Evolutionary conservation across 2,329 filamentous ascomycete genomes (phyloP), one percentile per base, ranked within the genome.

Genomic region (Metarhizium robertsii): DNA sequence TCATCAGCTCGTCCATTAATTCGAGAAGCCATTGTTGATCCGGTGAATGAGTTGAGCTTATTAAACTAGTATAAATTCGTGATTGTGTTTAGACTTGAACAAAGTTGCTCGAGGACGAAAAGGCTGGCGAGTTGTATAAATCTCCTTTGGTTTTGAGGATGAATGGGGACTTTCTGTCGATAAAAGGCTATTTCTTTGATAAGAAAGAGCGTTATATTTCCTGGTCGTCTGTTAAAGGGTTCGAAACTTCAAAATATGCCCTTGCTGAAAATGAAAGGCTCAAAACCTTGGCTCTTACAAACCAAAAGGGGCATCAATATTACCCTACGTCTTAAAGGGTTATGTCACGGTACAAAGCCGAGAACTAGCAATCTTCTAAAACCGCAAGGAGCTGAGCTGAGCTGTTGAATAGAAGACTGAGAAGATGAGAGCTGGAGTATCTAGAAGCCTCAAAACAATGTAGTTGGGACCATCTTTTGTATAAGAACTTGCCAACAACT

Each of bases 21-120:
- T 34, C 32, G 6, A 2, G 32, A 7, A 56, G 58, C 55, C 61
- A 62, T 63, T 52, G 50, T 59, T 20, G 60, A 55, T 50, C 45
- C 42, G 18, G 50, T 30, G 16, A 45, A 29, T 50, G 34, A 57
- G 43, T 40, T 49, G 52, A 49, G 48, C 42, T 34, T 46, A 51
- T 30, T 20, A 25, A 42, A 20, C 16, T 34, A 42, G 18, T 7
- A 45, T 6, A 11, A 45, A 16, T 8, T 20, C 11, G 7, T 25
- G 16, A 45, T 25, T 16, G 42, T 20, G 10, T 45, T 45, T 25
- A 11, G 6, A 45, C 42, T 45, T 45, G 18, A 20, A 10, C 16
- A 45, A 25, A 11, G 32, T 34, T 2, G 7, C 10, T 10, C n/a
- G 11, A 45, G 18, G 16, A 25, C 42, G 2, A 16, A 45, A 20